These are phyloP conservation scores for Herpetomonas muscarum DNA, from an alignment of 208 protist species.

Conservation along the genomic window DNA sequence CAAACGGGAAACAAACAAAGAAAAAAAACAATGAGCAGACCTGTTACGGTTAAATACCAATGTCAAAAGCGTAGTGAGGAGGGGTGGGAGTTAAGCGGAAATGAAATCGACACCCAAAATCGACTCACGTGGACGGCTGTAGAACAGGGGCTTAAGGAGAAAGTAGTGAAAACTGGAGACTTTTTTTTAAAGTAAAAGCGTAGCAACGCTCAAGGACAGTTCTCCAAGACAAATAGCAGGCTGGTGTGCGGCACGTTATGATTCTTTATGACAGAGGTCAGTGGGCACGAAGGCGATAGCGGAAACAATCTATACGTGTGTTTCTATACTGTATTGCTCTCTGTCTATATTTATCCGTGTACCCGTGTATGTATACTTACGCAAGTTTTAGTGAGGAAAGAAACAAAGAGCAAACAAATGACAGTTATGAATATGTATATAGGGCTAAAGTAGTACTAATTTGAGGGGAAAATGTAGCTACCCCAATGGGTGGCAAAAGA, in stretches of 20 bases:
- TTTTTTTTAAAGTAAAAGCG: no score
- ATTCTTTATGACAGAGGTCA: no score
- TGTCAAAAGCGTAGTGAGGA: not conserved
- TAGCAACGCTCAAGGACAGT: no score
- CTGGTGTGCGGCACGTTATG: no score
- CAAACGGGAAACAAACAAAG: not conserved
- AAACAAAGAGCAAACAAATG: slow-evolving; percentile 8
- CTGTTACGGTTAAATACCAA: slow-evolving; percentile 1
- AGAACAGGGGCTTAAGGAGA: not conserved
- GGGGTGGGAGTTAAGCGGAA: not conserved
- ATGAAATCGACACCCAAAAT: no score
- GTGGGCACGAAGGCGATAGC: no score
- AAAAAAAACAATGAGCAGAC: slow-evolving; percentile 1
- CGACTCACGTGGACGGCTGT: not conserved
- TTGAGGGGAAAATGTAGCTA: not conserved
- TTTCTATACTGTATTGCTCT: no score
- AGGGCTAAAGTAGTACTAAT: not conserved
- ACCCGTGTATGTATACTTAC: no score
- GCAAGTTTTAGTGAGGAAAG: no score
- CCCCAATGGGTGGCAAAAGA: not conserved
- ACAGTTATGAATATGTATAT: not conserved
- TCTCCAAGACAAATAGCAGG: no score
- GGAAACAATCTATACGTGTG: no score
- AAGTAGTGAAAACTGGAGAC: slow-evolving; percentile 7
- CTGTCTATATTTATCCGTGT: no score